Conservation (phyloP, 2,329 filamentous ascomycete genomes). For the Bretziella fagacearum region DNA sequence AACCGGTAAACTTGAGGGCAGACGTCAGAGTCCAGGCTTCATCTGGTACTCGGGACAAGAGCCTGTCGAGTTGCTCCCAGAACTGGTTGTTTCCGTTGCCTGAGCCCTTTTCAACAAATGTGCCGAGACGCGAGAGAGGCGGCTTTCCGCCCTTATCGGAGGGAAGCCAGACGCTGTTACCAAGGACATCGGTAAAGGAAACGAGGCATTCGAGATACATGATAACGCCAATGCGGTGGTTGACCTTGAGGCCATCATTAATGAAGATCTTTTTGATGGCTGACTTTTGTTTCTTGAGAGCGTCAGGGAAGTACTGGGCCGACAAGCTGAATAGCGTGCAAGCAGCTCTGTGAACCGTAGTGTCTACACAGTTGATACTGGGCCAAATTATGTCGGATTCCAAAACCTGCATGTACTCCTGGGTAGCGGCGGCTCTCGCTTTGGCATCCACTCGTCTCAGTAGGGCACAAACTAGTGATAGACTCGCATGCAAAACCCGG, state of each 20-base stretch:
- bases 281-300: slow-evolving; percentile 32
- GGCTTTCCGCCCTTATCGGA: slow-evolving; percentile 31
- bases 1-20: slow-evolving; percentile 43
- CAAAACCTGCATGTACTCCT: slow-evolving; percentile 50
- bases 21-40: slow-evolving; percentile 30
- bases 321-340: slow-evolving; percentile 35
- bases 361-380: slow-evolving; percentile 45
- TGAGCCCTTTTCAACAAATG: slow-evolving; percentile 69
- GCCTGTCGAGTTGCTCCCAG: slow-evolving; percentile 50
- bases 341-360: slow-evolving; percentile 32
- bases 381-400: slow-evolving; percentile 49
- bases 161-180: slow-evolving; percentile 47
- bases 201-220: background rate
- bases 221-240: slow-evolving; percentile 48
- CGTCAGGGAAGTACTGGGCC: slow-evolving; percentile 29
- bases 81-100: slow-evolving; percentile 56
- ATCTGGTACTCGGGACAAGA: slow-evolving; percentile 44
- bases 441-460: slow-evolving; percentile 33
- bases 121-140: slow-evolving; percentile 39
- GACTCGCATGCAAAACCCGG: slow-evolving; percentile 45
- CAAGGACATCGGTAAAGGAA: slow-evolving; percentile 39
- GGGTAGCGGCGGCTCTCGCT: slow-evolving; percentile 37
- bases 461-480: slow-evolving; percentile 38
- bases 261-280: slow-evolving; percentile 45
- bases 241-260: slow-evolving; percentile 52